Conservation (phyloP, 78 protist species). For the Corallochytrium limacisporum region DNA sequence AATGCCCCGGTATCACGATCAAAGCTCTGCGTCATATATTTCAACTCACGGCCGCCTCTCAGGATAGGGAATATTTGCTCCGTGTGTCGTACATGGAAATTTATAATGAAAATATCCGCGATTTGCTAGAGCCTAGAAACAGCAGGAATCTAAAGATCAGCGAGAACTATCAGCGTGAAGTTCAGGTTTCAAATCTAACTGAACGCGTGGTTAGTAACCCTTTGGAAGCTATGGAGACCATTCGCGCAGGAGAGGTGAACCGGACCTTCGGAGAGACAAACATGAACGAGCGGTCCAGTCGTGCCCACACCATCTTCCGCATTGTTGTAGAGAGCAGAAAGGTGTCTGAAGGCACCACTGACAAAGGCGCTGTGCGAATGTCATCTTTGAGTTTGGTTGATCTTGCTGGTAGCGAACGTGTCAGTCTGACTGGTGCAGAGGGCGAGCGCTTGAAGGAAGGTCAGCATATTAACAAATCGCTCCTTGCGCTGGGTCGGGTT, state of each 20-base stretch:
- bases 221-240: conserved; percentile 6
- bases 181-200: conserved; percentile 20
- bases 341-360: too few relatives aligned
- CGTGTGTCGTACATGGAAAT: conserved; percentile 62
- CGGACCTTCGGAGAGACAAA: conserved; percentile 52
- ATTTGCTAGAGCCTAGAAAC: conserved; percentile 28
- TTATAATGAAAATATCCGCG: conserved; percentile 56
- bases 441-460: conserved; percentile 72
- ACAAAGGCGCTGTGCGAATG: not conserved
- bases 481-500: conserved; percentile 63
- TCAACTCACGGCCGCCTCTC: too few relatives aligned
- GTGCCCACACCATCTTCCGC: conserved; percentile 79
- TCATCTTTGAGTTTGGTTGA: conserved; percentile 55
- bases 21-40: too few relatives aligned
- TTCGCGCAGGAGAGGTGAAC: conserved; percentile 26
- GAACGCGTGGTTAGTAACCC: conserved; percentile 43
- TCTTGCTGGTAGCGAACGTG: conserved; percentile 76
- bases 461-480: conserved; percentile 49
- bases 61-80: conserved; percentile 31
- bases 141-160: not conserved
- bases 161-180: conserved; percentile 9
- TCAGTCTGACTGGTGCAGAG: conserved; percentile 50
- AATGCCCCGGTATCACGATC: too few relatives aligned
- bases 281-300: conserved; percentile 61
- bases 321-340: conserved; percentile 53